phyloP scores from a whole-genome alignment of 164 flowering plant genomes.

The Echeveria elegans region DNA sequence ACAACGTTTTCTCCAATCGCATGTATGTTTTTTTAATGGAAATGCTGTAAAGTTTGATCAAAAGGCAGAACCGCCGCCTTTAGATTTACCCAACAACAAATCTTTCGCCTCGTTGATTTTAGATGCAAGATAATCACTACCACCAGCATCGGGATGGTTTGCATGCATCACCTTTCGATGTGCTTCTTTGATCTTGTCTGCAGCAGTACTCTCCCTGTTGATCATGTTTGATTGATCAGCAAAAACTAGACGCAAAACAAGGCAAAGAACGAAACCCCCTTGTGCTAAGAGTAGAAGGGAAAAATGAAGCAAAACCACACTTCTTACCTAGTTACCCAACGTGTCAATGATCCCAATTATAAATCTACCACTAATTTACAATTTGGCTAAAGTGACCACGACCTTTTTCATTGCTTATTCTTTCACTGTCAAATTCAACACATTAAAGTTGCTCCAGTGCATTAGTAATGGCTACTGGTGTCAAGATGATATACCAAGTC shows the following conservation, averaged over 20 bases:
- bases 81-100: slow-evolving; percentile 57
- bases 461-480: background rate
- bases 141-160: slow-evolving; percentile 91
- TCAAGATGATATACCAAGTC: background rate
- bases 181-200: slow-evolving; percentile 76
- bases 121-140: slow-evolving; percentile 79
- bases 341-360: background rate
- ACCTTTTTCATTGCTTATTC: background rate
- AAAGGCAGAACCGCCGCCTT: slow-evolving; percentile 54
- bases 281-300: background rate
- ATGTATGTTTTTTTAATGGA: background rate
- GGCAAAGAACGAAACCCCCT: too few species aligned
- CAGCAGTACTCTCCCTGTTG: slow-evolving; percentile 49
- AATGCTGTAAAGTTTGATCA: slow-evolving; percentile 18
- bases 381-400: background rate
- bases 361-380: background rate
- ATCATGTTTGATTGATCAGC: background rate
- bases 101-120: slow-evolving; percentile 88
- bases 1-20: background rate
- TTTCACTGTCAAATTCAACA: background rate
- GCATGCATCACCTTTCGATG: slow-evolving; percentile 84
- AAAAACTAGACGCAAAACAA: background rate
- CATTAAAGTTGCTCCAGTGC: background rate
- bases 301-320: background rate
- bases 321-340: too few species aligned